These are phyloP conservation scores for Ceriops decandra DNA, from an alignment of 345 rosid species.

Conservation along the genomic window DNA sequence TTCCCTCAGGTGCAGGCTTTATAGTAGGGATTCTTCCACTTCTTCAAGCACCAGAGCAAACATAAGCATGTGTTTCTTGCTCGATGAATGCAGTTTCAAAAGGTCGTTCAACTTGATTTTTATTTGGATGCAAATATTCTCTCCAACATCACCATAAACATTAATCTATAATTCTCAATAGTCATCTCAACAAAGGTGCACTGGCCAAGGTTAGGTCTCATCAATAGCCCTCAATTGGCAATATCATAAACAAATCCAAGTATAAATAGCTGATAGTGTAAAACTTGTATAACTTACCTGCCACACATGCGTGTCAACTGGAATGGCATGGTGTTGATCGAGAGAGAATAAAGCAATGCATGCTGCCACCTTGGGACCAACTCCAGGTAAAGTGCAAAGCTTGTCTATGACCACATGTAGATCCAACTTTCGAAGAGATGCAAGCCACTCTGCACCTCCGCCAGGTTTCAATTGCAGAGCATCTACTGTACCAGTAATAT, in stretches of 20 bases:
- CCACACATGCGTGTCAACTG: slow-evolving; percentile 98
- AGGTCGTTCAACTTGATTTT: no score
- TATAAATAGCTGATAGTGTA: not conserved
- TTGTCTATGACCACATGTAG: slow-evolving; percentile 58
- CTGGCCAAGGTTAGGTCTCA: not conserved
- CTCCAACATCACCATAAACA: no score
- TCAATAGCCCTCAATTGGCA: not conserved
- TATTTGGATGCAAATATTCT: no score
- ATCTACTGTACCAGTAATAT: slow-evolving; percentile 59
- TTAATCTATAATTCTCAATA: not conserved
- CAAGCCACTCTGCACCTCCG: slow-evolving; percentile 79
- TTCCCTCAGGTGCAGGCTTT: no score
- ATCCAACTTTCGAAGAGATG: slow-evolving; percentile 66
- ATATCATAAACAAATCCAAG: not conserved
- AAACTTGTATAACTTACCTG: slow-evolving; percentile 43
- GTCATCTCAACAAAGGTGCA: not conserved
- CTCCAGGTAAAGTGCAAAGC: slow-evolving; percentile 85
- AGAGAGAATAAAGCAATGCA: slow-evolving; percentile 92
- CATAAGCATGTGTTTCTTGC: no score
- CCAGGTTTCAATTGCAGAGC: slow-evolving; percentile 68
- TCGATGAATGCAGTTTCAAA: no score
- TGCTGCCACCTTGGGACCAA: slow-evolving; percentile 93
- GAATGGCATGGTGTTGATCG: slow-evolving; percentile 89
- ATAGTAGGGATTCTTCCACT: no score
- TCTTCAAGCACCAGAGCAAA: no score